Percentiles rank a stretch among this genome's conserved stretches.
phyloP scores from a whole-genome alignment of 1,139 yeast species.

The Scheffersomyces quercinus region DNA sequence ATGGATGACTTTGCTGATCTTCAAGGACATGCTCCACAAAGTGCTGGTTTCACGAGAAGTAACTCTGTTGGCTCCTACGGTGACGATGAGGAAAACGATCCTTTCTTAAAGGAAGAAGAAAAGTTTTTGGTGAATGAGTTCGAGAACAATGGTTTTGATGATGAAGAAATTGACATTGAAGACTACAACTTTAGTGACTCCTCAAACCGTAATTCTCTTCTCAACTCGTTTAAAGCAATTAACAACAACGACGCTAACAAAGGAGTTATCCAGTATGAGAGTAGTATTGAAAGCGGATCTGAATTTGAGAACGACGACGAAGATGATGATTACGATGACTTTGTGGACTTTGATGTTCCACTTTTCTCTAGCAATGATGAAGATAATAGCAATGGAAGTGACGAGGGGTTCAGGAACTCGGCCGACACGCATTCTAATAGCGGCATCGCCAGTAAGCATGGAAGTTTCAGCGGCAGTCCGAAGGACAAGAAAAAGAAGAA shows the following conservation, averaged over 20 bases:
- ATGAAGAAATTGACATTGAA: conserved; percentile 22
- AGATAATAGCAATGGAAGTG: conserved; percentile 5
- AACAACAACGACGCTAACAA: conserved; percentile 20
- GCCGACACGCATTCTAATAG: conserved; percentile 1
- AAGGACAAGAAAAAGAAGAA: conserved; percentile 7
- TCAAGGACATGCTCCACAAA: conserved; percentile 10
- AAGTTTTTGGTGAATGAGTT: conserved; percentile 49
- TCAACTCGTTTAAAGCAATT: conserved; percentile 26
- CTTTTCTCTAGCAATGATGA: conserved; percentile 9
- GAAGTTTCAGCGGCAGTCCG: conserved; percentile 1
- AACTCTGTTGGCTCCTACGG: conserved; percentile 50
- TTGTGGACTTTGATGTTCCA: conserved; percentile 17
- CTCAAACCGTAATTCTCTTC: conserved; percentile 16
- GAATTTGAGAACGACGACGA: conserved; percentile 25
- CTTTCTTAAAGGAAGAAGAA: conserved; percentile 48
- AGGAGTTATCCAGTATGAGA: conserved; percentile 32
- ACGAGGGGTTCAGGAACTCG: conserved; percentile 8
- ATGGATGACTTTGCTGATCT: conserved; percentile 38
- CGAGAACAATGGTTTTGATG: conserved; percentile 51
- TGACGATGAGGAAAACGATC: conserved; percentile 53
- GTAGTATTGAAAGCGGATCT: conserved; percentile 22
- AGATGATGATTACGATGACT: conserved; percentile 23
- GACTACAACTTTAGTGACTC: conserved; percentile 16
- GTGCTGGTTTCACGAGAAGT: conserved; percentile 19
- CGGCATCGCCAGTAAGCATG: conserved; percentile 5